These are phyloP conservation scores for Solanum hybrid DNA, from an alignment of 305 asterid genomes.

Conservation along the genomic window DNA sequence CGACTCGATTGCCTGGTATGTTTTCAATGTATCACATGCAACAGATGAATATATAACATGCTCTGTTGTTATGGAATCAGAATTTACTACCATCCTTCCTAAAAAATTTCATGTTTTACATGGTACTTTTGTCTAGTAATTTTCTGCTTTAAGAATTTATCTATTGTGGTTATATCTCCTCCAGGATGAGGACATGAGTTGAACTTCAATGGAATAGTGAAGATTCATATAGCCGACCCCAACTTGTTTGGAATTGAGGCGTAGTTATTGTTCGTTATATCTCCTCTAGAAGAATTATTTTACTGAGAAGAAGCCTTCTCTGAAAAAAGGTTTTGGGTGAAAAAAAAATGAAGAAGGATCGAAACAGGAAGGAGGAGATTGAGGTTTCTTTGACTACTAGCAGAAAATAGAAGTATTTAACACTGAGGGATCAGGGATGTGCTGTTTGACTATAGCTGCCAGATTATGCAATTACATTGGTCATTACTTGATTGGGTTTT, in stretches of 20 bases:
- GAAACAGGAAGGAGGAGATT: background rate
- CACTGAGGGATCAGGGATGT: background rate
- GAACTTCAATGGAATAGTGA: background rate
- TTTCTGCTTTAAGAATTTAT: background rate
- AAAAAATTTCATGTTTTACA: background rate
- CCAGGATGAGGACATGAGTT: background rate
- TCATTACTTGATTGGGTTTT: background rate
- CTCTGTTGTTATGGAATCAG: background rate
- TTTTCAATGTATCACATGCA: conserved; percentile 4
- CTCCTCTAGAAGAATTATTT: background rate
- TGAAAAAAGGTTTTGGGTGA: background rate
- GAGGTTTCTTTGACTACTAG: background rate
- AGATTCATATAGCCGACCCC: background rate
- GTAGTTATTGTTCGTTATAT: background rate
- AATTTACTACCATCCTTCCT: background rate
- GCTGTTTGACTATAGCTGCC: background rate
- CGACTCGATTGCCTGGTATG: conserved; percentile 91
- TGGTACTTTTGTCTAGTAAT: background rate
- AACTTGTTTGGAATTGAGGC: background rate
- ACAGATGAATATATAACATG: background rate
- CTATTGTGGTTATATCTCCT: background rate
- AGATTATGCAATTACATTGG: background rate
- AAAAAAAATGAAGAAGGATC: background rate
- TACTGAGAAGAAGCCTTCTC: background rate
- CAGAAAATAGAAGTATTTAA: background rate